A percentile compares a stretch with the other conserved stretches of the same genome.
Conservation (phyloP, 139 green algal genomes). For the Picocystis salinarum region DNA sequence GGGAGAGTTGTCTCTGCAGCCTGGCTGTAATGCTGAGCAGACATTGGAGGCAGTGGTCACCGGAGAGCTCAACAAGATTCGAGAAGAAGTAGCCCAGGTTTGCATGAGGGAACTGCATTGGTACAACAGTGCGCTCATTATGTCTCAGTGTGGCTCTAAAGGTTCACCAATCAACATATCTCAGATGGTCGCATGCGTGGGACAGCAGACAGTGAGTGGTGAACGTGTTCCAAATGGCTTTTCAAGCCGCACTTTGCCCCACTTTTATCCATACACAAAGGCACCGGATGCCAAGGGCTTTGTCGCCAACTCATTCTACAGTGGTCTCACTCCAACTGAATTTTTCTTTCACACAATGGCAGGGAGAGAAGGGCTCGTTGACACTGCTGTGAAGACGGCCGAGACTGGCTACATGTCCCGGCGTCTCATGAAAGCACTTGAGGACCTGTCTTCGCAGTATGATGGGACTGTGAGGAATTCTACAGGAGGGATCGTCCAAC, state of each 20-base stretch:
- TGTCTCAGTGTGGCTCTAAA: constrained; percentile 88
- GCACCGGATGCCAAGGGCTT: constrained; percentile 68
- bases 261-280: constrained; percentile 39
- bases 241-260: constrained; percentile 63
- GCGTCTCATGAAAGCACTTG: constrained; percentile 91
- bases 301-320: constrained; percentile 90
- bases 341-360: constrained; percentile 99
- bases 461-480: constrained; percentile 82
- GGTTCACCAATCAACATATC: constrained; percentile 94
- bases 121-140: constrained; percentile 85
- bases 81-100: constrained; percentile 56
- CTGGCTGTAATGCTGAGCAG: constrained; percentile 72
- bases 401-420: constrained; percentile 83
- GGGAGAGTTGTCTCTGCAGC: constrained; percentile 47
- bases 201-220: constrained; percentile 86
- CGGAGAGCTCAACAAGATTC: constrained; percentile 74
- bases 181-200: constrained; percentile 96
- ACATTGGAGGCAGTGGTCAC: constrained; percentile 67
- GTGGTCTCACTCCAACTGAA: constrained; percentile 77
- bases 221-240: constrained; percentile 83
- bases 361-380: constrained; percentile 66
- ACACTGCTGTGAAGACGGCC: constrained; percentile 97
- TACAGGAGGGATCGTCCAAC: constrained; percentile 70
- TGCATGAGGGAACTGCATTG: constrained; percentile 72
- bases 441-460: constrained; percentile 87